Base-by-base conservation (phyloP, 257 asterid species). In the Jacaranda mimosifolia region DNA sequence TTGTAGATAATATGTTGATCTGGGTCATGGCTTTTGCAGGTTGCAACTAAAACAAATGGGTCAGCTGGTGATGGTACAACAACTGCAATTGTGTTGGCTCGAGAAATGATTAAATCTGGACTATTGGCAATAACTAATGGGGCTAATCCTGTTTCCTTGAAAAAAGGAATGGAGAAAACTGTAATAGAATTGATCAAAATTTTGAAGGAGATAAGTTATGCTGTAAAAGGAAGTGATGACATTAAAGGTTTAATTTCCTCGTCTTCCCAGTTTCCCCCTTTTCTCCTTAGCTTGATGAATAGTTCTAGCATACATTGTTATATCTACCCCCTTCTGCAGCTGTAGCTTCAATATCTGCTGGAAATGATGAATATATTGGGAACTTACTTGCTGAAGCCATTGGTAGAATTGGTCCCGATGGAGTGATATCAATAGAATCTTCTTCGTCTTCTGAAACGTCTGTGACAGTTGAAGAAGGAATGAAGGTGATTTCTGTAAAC, bases 21-120 rank as follows among this genome's bases (percentile, higher is more conserved):
- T 76, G 36, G 70, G 63, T 36, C 55, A 17, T 78, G 77, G 63
- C 11, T 74, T 43, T 66, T 83, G 66, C 81, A 93, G 99, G 98
- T 91, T 82, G 98, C 96, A 67, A 84, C 81, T 74, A 93, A 88
- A 86, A 91, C 97, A 75, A 96, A 93, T 77, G 90, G 87, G 43
- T 87, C 89, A 39, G 97, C 96, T 52, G 97, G 99, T 70, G 98
- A 96, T 60, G 98, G 99, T 46, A 93, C 97, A 15, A 96, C 99
- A 69, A 93, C 98, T 76, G 97, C 99, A 11, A 87, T 96, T 77
- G 81, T 95, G 72, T 84, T 96, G 92, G 92, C 98, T 70, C 94
- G 98, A 75, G 99, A 88, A 85, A 89, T 93, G 93, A 86, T 96
- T 81, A 81, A 76, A 86, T 82, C 77, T 59, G 99, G 99, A 52